These are phyloP conservation scores for Graphiopsis chlorocephala DNA, from an alignment of 2,329 filamentous ascomycete species.

Conservation along the genomic window DNA sequence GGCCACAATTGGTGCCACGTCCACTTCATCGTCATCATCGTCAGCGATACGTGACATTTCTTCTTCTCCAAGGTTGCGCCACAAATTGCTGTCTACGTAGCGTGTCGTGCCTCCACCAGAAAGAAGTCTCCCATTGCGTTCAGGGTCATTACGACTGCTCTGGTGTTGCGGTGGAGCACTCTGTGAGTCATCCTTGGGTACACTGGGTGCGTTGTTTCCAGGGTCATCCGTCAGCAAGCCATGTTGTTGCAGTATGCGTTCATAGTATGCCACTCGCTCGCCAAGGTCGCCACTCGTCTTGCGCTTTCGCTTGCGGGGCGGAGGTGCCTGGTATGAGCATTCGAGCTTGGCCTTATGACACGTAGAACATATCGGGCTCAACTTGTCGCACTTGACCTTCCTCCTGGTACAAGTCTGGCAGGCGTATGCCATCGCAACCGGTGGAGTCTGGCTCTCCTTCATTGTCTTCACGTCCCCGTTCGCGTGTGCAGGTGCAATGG, in stretches of 20 bases:
- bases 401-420: conserved; percentile 35
- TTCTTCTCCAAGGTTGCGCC: conserved; percentile 30
- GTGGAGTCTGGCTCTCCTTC: not conserved
- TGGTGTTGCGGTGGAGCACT: too few species aligned
- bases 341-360: conserved; percentile 36
- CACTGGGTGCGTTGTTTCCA: not conserved
- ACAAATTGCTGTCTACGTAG: conserved; percentile 41
- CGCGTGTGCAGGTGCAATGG: not conserved
- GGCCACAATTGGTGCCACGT: conserved; percentile 23
- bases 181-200: not conserved
- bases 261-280: conserved; percentile 42
- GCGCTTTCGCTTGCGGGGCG: conserved; percentile 40
- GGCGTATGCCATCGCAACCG: conserved; percentile 27
- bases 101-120: conserved; percentile 38
- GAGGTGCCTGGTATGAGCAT: conserved; percentile 43
- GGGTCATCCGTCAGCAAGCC: conserved; percentile 28
- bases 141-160: not conserved
- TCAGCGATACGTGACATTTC: conserved; percentile 17
- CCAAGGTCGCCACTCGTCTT: conserved; percentile 33
- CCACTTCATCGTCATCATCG: conserved; percentile 26
- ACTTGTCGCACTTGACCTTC: conserved; percentile 43
- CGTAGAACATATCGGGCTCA: conserved; percentile 34
- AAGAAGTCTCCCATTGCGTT: conserved; percentile 26
- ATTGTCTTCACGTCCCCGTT: not conserved
- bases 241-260: conserved; percentile 39